Evolutionary conservation across 192 early-diverging fungal species (phyloP), one percentile per base, ranked within the genome.

Genomic region (Phlyctochytrium bullatum): DNA sequence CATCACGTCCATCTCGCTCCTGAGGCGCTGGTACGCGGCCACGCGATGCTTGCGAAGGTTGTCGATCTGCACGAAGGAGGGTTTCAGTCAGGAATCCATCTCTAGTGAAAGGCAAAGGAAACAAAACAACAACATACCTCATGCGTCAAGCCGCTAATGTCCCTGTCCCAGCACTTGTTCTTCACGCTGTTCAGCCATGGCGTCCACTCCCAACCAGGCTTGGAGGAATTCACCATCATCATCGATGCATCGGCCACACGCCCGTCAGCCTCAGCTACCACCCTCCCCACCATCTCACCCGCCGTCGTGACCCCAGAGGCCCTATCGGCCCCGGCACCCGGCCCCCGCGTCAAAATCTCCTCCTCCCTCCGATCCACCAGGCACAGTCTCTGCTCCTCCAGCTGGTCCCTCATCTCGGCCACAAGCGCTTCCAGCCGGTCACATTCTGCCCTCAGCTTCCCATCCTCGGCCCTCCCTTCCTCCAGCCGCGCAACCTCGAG

Each of bases 181-280:
- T 61, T 34, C n/a, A 72, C 68, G 0, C 69, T 57, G 51, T 76
- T 67, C 31, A 79, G 12, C 78, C 78, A 79, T 29, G 61, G 54
- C 32, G 60, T 72, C 74, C 74, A 76, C 32, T 80, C 75, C 78
- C 78, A 80, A 6, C 64, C 60, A n/a, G n/a, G n/a, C n/a, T n/a
- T n/a, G n/a, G n/a, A n/a, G n/a, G n/a, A n/a, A n/a, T n/a, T n/a
- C n/a, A n/a, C n/a, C n/a, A n/a, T n/a, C n/a, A n/a, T n/a, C n/a
- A n/a, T n/a, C n/a, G n/a, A n/a, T n/a, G n/a, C n/a, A n/a, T n/a
- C n/a, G n/a, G n/a, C n/a, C 23, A 25, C 61, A 50, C 61, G 61
- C 27, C 32, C 33, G 20, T 60, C 66, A 3, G 3, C 59, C 14
- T 54, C 67, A 2, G 60, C 32, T 25, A 62, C 67, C 12, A 12